Percentiles rank a stretch among this genome's conserved stretches.
Conservation (phyloP, 139 green algal genomes). For the Penium margaritaceum region DNA sequence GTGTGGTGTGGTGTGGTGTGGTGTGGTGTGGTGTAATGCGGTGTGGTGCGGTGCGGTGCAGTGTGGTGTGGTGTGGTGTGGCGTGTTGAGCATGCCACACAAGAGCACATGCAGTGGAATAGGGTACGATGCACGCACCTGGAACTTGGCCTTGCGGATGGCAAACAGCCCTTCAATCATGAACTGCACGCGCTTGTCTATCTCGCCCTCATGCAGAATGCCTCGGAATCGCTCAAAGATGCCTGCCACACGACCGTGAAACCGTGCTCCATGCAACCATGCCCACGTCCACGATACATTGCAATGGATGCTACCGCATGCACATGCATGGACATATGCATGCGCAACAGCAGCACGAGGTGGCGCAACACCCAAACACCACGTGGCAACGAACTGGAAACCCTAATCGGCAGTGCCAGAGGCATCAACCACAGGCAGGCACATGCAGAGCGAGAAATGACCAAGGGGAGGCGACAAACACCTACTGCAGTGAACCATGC, state of each 20-base stretch:
- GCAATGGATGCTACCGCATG: conserved; percentile 77
- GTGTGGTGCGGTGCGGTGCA: too few relatives aligned
- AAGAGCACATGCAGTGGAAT: too few relatives aligned
- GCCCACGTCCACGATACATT: conserved; percentile 80
- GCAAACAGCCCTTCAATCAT: conserved; percentile 89
- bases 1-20: too few relatives aligned
- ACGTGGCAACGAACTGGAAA: neutral
- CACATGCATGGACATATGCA: neutral
- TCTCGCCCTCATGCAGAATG: conserved; percentile 82
- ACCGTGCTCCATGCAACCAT: conserved; percentile 49
- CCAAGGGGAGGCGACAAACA: too few relatives aligned
- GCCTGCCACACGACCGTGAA: conserved; percentile 22
- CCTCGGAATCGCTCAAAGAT: conserved; percentile 83
- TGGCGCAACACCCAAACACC: neutral
- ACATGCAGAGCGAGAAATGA: too few relatives aligned
- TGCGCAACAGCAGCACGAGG: too few relatives aligned
- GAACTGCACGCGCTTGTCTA: conserved; percentile 82
- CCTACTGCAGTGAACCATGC: too few relatives aligned
- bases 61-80: too few relatives aligned
- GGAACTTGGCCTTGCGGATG: conserved; percentile 76
- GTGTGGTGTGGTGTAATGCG: too few relatives aligned
- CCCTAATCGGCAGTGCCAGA: neutral
- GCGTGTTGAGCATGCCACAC: too few relatives aligned
- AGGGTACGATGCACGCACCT: conserved; percentile 46
- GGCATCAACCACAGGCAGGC: neutral